These are phyloP conservation scores for Aspergillus flavus DNA, from an alignment of 2,329 filamentous ascomycete genomes.

Conservation along the genomic window DNA sequence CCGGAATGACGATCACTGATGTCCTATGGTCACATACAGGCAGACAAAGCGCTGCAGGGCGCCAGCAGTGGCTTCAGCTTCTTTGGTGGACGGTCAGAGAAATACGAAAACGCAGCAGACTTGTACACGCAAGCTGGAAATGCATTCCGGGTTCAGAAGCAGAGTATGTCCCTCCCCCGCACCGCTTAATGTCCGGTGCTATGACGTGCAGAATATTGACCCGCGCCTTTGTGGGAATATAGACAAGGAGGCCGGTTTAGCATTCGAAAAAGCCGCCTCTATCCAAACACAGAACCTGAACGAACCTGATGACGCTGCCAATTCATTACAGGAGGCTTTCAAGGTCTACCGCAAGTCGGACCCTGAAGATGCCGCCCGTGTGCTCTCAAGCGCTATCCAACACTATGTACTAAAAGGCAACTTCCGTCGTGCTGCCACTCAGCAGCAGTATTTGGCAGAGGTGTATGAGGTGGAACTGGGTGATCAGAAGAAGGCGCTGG, in stretches of 20 bases:
- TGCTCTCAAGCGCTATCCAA: constrained; percentile 75
- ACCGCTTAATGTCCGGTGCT: neutral
- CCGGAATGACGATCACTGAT: constrained; percentile 34
- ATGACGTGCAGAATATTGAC: constrained; percentile 6
- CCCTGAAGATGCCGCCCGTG: constrained; percentile 79
- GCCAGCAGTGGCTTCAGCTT: constrained; percentile 83
- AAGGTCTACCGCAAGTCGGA: constrained; percentile 89
- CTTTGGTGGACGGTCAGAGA: constrained; percentile 84
- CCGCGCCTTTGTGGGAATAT: neutral
- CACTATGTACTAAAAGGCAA: constrained; percentile 90
- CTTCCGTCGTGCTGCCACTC: constrained; percentile 83
- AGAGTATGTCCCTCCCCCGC: constrained; percentile 58
- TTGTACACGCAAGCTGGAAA: constrained; percentile 87
- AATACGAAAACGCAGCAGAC: constrained; percentile 86
- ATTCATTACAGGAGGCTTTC: constrained; percentile 85
- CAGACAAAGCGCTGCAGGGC: constrained; percentile 77
- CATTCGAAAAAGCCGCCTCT: constrained; percentile 82
- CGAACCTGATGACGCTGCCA: constrained; percentile 90
- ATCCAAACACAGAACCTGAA: constrained; percentile 81
- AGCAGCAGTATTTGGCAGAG: constrained; percentile 87
- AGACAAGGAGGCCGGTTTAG: constrained; percentile 84
- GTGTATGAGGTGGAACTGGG: constrained; percentile 80
- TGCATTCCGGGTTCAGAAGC: constrained; percentile 84
- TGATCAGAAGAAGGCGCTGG: constrained; percentile 75
- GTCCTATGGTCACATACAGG: constrained; percentile 56